Evolutionary conservation across 1,139 yeast species (phyloP), one percentile per base, ranked within the genome.

Genomic region (Suhomyces atakaporum): DNA sequence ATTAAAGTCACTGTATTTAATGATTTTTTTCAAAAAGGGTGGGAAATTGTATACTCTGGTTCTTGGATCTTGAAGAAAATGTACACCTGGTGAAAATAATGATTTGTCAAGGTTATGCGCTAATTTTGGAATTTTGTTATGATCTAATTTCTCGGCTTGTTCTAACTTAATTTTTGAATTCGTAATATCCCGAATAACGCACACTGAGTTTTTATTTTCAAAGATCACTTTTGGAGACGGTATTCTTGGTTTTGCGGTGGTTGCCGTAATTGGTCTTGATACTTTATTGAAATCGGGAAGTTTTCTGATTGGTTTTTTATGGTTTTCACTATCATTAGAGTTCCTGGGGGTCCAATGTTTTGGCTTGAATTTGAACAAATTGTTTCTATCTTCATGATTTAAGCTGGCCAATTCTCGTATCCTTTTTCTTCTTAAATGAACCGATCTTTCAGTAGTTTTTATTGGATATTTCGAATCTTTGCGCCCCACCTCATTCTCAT

Each of bases 21-120:
- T 77, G 25, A 90, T 78, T 11, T 73, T 58, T 46, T 76, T 77
- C 36, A 90, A 63, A 41, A 66, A 69, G 3, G 84, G 80, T 4
- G 81, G 68, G 57, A 84, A 89, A 53, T 87, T 87, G 60, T 73
- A 82, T 2, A 80, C 79, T 33, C 82, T 69, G 0, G 95, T 77
- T 42, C 96, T 66, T 13, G 87, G 82, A 58, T 90, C 96, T 50
- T 78, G 81, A 25, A 85, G 62, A 42, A 77, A 82, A 50, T 90
- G 96, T 2, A 88, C 82, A 0, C 95, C 95, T 0, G 96, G 96
- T 12, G 84, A 79, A 53, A 84, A 84, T 11, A 90, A 62, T 0
- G 84, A 87, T 25, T 83, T 63, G 27, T 84, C 83, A 19, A 90
- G 67, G 38, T 74, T 75, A 51, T 84, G 87, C 2, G 81, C 75